phyloP scores from a whole-genome alignment of 257 asterid genomes.

The Solanum arcanum region DNA sequence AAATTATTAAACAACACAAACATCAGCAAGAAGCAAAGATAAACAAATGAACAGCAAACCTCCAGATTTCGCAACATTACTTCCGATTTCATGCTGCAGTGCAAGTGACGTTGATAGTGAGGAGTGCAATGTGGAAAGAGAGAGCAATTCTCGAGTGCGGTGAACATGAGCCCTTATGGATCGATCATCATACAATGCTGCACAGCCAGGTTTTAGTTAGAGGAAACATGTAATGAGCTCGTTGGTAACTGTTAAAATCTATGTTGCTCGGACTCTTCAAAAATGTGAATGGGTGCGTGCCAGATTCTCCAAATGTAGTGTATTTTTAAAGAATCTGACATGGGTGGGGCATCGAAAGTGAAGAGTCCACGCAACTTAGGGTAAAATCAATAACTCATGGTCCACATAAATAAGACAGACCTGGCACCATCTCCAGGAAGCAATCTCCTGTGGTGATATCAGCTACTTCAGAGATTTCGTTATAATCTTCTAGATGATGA shows the following conservation, averaged over 20 bases:
- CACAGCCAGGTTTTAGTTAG: conserved; percentile 19
- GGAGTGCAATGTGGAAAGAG: conserved; percentile 71
- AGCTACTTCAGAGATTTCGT: conserved; percentile 89
- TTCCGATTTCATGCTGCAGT: conserved; percentile 54
- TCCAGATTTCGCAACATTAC: conserved; percentile 38
- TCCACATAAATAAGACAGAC: conserved; percentile 21
- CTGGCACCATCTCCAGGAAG: conserved; percentile 88
- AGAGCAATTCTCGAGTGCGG: conserved; percentile 80
- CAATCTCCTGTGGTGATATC: conserved; percentile 82
- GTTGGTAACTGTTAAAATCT: neutral
- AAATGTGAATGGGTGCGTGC: neutral
- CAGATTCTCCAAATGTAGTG: neutral
- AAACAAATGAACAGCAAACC: conserved; percentile 27
- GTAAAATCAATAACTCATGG: neutral
- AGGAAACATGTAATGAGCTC: neutral
- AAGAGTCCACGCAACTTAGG: neutral
- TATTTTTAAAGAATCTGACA: neutral
- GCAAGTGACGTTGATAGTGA: conserved; percentile 83
- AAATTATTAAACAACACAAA: neutral
- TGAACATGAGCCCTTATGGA: conserved; percentile 90
- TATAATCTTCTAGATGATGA: conserved; percentile 84
- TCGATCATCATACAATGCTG: conserved; percentile 94
- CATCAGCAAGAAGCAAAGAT: neutral
- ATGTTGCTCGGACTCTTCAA: neutral
- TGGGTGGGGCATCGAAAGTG: neutral